Evolutionary conservation across 805 yeast species (phyloP).

Genomic region (Saccharomycopsis vini): DNA sequence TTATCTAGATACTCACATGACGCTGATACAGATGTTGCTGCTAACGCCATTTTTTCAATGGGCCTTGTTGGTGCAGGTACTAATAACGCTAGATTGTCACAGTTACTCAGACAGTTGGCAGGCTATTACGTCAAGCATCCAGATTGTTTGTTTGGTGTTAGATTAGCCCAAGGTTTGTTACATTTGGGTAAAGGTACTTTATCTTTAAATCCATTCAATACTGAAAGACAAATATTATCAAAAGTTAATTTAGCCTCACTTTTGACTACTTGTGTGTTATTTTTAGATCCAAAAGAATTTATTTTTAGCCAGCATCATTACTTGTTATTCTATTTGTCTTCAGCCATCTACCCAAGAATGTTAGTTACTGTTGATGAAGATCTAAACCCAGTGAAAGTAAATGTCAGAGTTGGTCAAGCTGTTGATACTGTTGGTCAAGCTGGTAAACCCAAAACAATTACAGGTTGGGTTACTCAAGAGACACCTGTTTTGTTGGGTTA

Average conservation of each 20-base stretch:
- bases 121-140: slow-evolving; percentile 85
- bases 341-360: slow-evolving; percentile 89
- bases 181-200: slow-evolving; percentile 95
- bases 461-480: slow-evolving; percentile 99
- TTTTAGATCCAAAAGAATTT: slow-evolving; percentile 79
- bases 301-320: slow-evolving; percentile 71
- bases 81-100: slow-evolving; percentile 95
- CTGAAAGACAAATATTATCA: slow-evolving; percentile 78
- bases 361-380: slow-evolving; percentile 87
- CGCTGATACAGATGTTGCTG: slow-evolving; percentile 86
- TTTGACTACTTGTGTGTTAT: slow-evolving; percentile 72
- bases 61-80: slow-evolving; percentile 99
- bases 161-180: slow-evolving; percentile 90
- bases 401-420: slow-evolving; percentile 97
- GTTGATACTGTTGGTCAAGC: slow-evolving; percentile 99
- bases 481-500: slow-evolving; percentile 90
- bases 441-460: slow-evolving; percentile 96
- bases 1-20: slow-evolving; percentile 95
- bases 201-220: slow-evolving; percentile 80
- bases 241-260: slow-evolving; percentile 86
- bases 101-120: slow-evolving; percentile 88
- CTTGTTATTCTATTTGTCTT: slow-evolving; percentile 74
- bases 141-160: slow-evolving; percentile 83
- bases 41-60: slow-evolving; percentile 92
- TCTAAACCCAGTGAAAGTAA: slow-evolving; percentile 78